Evolutionary conservation across 2,329 filamentous ascomycete genomes (phyloP), one percentile per base, ranked within the genome.

Genomic region (Akanthomyces uredinophilus): DNA sequence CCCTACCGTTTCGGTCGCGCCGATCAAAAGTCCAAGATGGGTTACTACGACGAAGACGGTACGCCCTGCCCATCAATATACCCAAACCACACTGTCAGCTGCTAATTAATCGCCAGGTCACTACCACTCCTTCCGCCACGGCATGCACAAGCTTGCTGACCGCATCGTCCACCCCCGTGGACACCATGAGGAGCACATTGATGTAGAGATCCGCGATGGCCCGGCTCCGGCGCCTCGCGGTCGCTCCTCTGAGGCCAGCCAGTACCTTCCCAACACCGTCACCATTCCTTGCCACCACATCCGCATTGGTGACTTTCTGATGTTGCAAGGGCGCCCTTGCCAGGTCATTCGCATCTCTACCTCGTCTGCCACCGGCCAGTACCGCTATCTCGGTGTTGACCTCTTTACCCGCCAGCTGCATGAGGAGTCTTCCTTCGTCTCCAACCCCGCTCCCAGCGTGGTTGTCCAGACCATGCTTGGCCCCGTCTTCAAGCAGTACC

Each of bases 401-500:
- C 90, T 99, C 74, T 99, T 99, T 91, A 97, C 93, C 85, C 96
- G 96, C 87, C 92, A 98, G 84, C 87, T 99, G 69, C 92, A 98
- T 75, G 95, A 99, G 83, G 95, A 99, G 89, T 96, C 92, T 63
- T 94, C 90, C 72, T 97, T 96, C 82, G 88, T 98, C 82, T 93
- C 91, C 81, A 96, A 96, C 89, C 95, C 95, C 68, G 91, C 90
- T 69, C 94, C 94, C 70, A 96, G 91, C 70, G 95, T 99, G 65
- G 87, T 98, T 67, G 94, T 99, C 73, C 95, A 99, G 89, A 98
- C 94, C 83, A 98, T 99, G 92, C 90, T 96, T 69, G 95, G 94
- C 72, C 95, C 95, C 67, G 88, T 98, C 83, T 97, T 98, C 92
- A 98, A 98, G 92, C 95, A 98, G 86, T 99, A 99, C 89, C 93